Conservation (phyloP, 2,329 filamentous ascomycete genomes). For the Penicillium rolfsii region DNA sequence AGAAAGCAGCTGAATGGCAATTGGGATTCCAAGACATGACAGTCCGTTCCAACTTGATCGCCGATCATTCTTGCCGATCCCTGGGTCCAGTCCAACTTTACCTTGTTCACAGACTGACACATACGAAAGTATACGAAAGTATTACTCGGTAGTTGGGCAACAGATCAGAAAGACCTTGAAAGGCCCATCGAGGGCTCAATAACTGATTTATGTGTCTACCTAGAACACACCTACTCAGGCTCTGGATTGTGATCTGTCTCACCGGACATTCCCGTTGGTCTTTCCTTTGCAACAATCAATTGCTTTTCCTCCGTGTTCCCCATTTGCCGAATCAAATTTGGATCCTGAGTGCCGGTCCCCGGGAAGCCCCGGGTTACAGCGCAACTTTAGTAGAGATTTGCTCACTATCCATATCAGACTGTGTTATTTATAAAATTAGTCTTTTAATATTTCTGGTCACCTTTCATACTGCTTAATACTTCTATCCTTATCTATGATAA, state of each 20-base stretch:
- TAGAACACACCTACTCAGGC: background rate
- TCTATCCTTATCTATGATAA: no score
- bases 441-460: no score
- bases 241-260: background rate
- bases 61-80: conserved; percentile 16
- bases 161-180: background rate
- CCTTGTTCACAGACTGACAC: background rate
- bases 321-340: background rate
- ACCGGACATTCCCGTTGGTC: background rate
- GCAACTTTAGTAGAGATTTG: no score
- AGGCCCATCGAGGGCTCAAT: background rate
- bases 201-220: background rate
- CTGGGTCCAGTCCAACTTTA: conserved; percentile 5
- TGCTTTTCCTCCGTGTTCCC: background rate
- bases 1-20: background rate
- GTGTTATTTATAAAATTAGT: no score
- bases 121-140: background rate
- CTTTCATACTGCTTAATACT: no score
- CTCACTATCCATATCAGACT: no score
- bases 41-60: conserved; percentile 9
- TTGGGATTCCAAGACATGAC: conserved; percentile 1
- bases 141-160: background rate
- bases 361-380: no score
- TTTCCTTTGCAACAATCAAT: background rate
- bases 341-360: background rate